Base-by-base conservation (phyloP, 495 filamentous ascomycete species). In the Penicillium bialowiezense region DNA sequence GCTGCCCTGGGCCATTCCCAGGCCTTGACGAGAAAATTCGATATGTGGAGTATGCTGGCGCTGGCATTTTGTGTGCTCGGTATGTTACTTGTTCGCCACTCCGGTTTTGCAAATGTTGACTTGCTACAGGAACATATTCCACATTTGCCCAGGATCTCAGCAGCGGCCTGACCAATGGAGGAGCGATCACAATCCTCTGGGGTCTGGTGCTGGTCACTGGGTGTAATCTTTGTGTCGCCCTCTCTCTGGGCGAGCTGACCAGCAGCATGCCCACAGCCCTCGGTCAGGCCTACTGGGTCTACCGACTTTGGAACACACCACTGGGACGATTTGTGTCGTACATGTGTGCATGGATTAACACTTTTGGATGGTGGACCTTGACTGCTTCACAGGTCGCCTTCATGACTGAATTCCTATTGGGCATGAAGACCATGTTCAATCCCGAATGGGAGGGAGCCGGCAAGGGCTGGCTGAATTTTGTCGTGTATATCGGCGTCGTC, bases 1-100 rank as follows among this genome's bases (percentile, higher is more conserved):
- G 77, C 74, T 1, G 71, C 68, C 2, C 58, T 80, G 58, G 77
- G 77, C 39, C 77, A 80, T 44, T 70, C 71, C 58, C 77, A 80
- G 62, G 70, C 64, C 15, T 52, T 80, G 47, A 64, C 61, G 2
- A 64, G 76, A 21, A 79, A 76, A 47, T 79, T 77, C 48, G 64
- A 70, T 47, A 58, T 76, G 14, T 72, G 65, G 69, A 73, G 70
- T 58, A 75, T 75, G 72, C 56, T 75, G 6, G 60, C 67, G 20
- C 61, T 77, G n/a, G 68, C 73, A 0, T 75, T 77, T 32, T 74
- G 69, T 53, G 73, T 75, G 34, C 63, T 77, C 17, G 72, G 61
- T 64, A 56, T 31, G 61, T 50, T 20, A 8, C 8, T 26, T 26
- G 23, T 12, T 1, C 17, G 29, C 14, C 7, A 14, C 33, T 45